Evolutionary conservation across 768 basidiomycete species (phyloP), one percentile per base, ranked within the genome.

Genomic region (Pisolithus tinctorius): DNA sequence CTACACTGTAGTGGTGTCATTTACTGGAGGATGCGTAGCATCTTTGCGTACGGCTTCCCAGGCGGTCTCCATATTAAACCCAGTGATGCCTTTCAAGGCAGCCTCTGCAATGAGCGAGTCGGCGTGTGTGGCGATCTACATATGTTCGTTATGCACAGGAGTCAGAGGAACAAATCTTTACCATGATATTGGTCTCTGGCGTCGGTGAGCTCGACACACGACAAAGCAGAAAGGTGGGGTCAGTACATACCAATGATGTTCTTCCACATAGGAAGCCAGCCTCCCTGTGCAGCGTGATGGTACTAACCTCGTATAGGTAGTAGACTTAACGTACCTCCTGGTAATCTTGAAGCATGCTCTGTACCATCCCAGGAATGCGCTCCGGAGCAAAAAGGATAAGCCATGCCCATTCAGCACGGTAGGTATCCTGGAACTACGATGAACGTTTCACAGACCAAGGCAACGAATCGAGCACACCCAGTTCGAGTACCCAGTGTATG

Each of bases 221-320:
- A 31, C 36, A 45, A 25, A 25, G 16, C 26, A 36, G 10, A 37
- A 43, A 27, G 49, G n/a, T 3, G 14, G n/a, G 38, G 20, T 37
- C 11, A 41, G 17, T 25, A 56, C 71, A 54, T 44, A 79, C 81
- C 82, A 25, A 86, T 79, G 13, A 91, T 77, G 54, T 91, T 91
- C 69, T 90, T 91, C 89, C 89, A 92, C 88, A 91, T 90, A 0
- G 89, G 89, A 36, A 92, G 68, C 86, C 88, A 88, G 3, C 89
- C 89, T 14, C 86, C 79, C 81, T 75, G 56, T 7, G 34, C 13
- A 4, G 34, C 4, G 13, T 13, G 11, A 34, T 14, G 34, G 11
- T 34, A 13, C 11, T 34, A 34, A 34, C 34, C 34, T 11, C 34
- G 11, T 34, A 11, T 14, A 34, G 34, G 14, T 14, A 13, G 11